Conservation (phyloP, 129 eudicot species). For the Flaveria ramosissima region DNA sequence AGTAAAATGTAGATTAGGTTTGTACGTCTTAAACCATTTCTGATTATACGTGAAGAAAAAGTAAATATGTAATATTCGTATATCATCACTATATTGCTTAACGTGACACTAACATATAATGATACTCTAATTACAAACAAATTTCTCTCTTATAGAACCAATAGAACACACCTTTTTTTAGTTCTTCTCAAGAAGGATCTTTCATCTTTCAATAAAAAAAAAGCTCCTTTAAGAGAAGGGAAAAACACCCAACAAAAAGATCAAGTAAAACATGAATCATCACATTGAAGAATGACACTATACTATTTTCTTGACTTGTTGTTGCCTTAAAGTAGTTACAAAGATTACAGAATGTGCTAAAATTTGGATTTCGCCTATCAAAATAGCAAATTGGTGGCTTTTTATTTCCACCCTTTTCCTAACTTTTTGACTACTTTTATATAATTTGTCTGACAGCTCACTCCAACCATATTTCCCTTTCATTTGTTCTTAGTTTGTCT, state of each 20-base stretch:
- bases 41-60: background rate
- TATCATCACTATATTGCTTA: background rate
- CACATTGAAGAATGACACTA: constrained; percentile 33
- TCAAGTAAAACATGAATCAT: constrained; percentile 22
- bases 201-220: constrained; percentile 21
- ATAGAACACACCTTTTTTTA: background rate
- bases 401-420: constrained; percentile 27
- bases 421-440: constrained; percentile 32
- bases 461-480: constrained; percentile 29
- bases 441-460: constrained; percentile 32
- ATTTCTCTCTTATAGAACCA: background rate
- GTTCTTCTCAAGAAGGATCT: constrained; percentile 23
- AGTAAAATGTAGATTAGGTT: background rate
- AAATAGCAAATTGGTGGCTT: constrained; percentile 32
- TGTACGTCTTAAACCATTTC: background rate
- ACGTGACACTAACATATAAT: background rate
- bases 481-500: constrained; percentile 28
- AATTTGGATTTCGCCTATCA: constrained; percentile 21
- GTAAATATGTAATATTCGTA: too few relatives aligned
- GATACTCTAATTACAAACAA: background rate
- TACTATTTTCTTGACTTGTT: background rate
- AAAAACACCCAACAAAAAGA: constrained; percentile 1
- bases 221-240: constrained; percentile 26
- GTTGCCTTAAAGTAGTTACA: constrained; percentile 19
- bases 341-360: constrained; percentile 24